Base-by-base conservation (phyloP, 2,329 filamentous ascomycete genomes). In the Fonsecaea pedrosoi region DNA sequence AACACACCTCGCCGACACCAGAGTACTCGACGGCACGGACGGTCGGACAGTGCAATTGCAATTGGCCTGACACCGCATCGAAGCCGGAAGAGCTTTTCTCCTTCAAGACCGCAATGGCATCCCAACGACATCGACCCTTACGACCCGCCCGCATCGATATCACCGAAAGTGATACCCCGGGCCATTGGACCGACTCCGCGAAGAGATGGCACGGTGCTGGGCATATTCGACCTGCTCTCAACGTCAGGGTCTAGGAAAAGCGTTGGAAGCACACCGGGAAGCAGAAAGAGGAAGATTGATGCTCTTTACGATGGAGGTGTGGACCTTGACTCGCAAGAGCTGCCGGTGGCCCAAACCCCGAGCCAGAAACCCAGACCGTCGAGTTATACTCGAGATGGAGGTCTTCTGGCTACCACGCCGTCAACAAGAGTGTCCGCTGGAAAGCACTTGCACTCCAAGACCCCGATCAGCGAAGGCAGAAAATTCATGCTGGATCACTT, bases 151-250 rank as follows among this genome's bases (percentile, higher is more conserved):
- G 77, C 78, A 0, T 54, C 68, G 6, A 65, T 73, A 32, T 75
- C 76, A 13, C 75, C 77, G 13, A 74, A 76, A 8, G 53, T 60
- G 18, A 25, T 66, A 18, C 69, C 82, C 1, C 78, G 79, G 54
- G 69, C 76, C 8, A 81, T 83, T 58, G 82, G 81, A 3, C 82
- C 82, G 12, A 83, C 82, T 2, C 82, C 82, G 1, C 81, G 83
- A 65, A 78, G 82, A 42, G 80, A 83, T 72, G 82, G 82, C 9
- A 82, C 78, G 54, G 77, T 81, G 0, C 70, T 84, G 2, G 82
- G 82, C 0, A 74, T 84, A 2, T 83, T 84, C 60, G 82, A 83
- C 64, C 74, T 82, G 53, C 75, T 84, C 4, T 80, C 80, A 4
- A 76, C 78, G 21, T 79, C 80, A 0, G 78, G 77, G 1, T 72